These are phyloP conservation scores for Wallacemonas collosoma DNA, from an alignment of 208 protist species.

Conservation along the genomic window DNA sequence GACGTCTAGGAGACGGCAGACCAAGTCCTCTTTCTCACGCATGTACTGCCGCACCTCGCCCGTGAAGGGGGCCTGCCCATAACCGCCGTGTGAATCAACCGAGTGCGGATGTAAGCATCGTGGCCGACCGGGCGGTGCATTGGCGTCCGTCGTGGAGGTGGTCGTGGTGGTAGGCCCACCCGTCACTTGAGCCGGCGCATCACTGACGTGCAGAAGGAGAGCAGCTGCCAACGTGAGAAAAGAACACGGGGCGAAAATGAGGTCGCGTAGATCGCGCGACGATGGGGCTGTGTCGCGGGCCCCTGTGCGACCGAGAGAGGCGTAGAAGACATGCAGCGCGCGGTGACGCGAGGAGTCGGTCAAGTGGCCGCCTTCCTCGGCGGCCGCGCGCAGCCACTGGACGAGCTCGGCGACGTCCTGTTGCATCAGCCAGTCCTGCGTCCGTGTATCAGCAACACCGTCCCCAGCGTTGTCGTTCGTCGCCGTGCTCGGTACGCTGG, in stretches of 20 bases:
- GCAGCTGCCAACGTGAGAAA: constrained; percentile 1
- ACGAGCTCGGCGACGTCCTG: constrained; percentile 5
- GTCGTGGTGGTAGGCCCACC: constrained; percentile 6
- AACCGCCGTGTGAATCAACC: constrained; percentile 43
- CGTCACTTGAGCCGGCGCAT: constrained; percentile 1
- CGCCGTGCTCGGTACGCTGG: background rate
- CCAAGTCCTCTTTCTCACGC: constrained; percentile 16
- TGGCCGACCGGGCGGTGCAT: constrained; percentile 19
- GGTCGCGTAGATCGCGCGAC: background rate
- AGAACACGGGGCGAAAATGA: constrained; percentile 5
- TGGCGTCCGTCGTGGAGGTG: background rate
- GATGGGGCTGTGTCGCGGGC: background rate
- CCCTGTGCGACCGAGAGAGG: background rate
- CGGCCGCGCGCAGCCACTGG: constrained; percentile 5
- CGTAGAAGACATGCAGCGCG: constrained; percentile 15
- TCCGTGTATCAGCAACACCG: background rate
- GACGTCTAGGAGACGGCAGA: background rate
- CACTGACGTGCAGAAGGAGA: constrained; percentile 9
- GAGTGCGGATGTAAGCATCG: constrained; percentile 32
- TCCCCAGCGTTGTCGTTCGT: background rate
- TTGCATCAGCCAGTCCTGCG: background rate
- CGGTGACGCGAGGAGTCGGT: background rate
- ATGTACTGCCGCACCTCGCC: constrained; percentile 14
- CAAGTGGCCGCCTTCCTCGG: background rate
- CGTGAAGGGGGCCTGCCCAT: constrained; percentile 50